Base-by-base conservation (phyloP, 257 asterid genomes). In the Fraxinus quadrangulata region DNA sequence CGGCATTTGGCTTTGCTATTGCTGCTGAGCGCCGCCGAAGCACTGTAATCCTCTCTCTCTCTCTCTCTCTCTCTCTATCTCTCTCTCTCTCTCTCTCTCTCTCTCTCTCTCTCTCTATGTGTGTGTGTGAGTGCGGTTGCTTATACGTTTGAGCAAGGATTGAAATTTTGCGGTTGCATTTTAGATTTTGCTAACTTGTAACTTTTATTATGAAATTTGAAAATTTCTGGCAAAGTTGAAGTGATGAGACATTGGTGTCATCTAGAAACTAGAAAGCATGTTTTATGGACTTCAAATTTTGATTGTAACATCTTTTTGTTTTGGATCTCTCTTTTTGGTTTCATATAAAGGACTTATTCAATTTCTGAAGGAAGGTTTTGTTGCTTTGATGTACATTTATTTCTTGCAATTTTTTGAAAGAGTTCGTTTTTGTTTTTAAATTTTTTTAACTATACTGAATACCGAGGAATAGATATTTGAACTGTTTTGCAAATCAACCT, bases 1-100 rank as follows among this genome's bases (percentile, higher is more conserved):
- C 84, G 26, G 98, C 98, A 79, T 94, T 94, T 78, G 98, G 96
- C 34, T 94, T 94, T 77, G 67, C 98, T 75, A 92, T 94, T 83
- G 98, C 98, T 69, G 98, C 98, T 19, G 98, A 92, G 76, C 96
- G 94, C 36, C 97, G 98, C 49, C 89, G 98, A 37, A 94, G 96
- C 96, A 83, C 83, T 71, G 98, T 92, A 89, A 83, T 17, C 3
- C 37, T 54, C 68, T 70, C 49, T 42, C 49, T 42, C 49, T 40
- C 47, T 40, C 47, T 40, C 0, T 40, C 11, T 37, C 34, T 31
- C 34, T 31, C 34, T 31, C 34, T 31, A 0, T 34, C 37, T 34
- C 37, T 33, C 36, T 33, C 36, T 33, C 36, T 33, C 36, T 33
- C 36, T 33, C 36, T n/a, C n/a, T n/a, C n/a, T n/a, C n/a, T n/a